Evolutionary conservation across 805 yeast species (phyloP).

Genomic region (Kodamaea fukazawae): DNA sequence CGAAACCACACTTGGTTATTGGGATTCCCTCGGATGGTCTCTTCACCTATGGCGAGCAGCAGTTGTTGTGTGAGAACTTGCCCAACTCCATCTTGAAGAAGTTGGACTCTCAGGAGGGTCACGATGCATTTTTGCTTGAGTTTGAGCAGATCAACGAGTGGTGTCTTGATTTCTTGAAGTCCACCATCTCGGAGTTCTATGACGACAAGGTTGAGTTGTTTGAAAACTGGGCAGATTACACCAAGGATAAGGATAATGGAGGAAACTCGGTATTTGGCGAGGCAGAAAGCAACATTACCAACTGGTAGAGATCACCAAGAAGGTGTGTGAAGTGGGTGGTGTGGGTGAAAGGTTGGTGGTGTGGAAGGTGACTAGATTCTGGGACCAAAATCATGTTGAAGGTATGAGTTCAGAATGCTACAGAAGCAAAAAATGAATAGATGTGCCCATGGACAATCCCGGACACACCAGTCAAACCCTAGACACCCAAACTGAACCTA

Average conservation of each 20-base stretch:
- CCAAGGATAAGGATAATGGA: constrained; percentile 39
- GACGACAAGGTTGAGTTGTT: constrained; percentile 42
- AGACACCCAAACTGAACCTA: too few relatives aligned
- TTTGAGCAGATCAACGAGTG: constrained; percentile 75
- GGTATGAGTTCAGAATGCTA: too few relatives aligned
- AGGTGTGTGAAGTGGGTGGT: too few relatives aligned
- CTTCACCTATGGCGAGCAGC: constrained; percentile 90
- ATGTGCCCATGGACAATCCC: too few relatives aligned
- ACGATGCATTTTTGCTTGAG: constrained; percentile 92
- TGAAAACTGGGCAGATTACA: constrained; percentile 40
- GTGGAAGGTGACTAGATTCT: too few relatives aligned
- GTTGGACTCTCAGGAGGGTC: constrained; percentile 92
- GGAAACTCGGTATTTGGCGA: constrained; percentile 83
- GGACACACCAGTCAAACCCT: too few relatives aligned
- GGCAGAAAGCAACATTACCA: constrained; percentile 83
- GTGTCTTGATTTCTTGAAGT: constrained; percentile 62
- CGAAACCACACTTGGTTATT: constrained; percentile 76
- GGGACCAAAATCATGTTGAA: too few relatives aligned
- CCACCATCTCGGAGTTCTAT: constrained; percentile 59
- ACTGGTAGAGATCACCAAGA: constrained; percentile 55
- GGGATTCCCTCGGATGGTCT: constrained; percentile 92
- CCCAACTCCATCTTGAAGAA: constrained; percentile 67
- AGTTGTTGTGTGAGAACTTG: constrained; percentile 69
- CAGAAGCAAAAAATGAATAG: too few relatives aligned
- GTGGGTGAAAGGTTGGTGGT: too few relatives aligned